These are phyloP conservation scores for Gamarada debralockiae DNA, from an alignment of 495 filamentous ascomycete genomes.

Conservation along the genomic window DNA sequence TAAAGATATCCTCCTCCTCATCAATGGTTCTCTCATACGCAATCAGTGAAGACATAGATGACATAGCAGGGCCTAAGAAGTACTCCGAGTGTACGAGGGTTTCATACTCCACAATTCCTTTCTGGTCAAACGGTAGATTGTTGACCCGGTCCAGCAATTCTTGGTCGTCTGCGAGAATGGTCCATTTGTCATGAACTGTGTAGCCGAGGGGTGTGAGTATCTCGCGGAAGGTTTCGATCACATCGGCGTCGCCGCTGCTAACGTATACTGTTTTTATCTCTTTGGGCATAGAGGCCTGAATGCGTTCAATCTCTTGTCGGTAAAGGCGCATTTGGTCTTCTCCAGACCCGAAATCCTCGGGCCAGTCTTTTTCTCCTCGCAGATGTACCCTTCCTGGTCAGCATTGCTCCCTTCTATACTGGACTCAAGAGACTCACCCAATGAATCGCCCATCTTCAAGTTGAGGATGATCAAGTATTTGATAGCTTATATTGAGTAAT, in stretches of 20 bases:
- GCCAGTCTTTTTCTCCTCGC: conserved; percentile 8
- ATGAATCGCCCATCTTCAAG: conserved; percentile 1
- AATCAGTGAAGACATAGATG: conserved; percentile 8
- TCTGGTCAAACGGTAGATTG: conserved; percentile 9
- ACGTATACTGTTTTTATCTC: conserved; percentile 2
- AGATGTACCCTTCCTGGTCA: conserved; percentile 9
- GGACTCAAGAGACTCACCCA: not conserved
- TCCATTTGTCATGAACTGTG: conserved; percentile 10
- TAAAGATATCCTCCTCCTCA: conserved; percentile 1
- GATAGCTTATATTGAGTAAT: not conserved
- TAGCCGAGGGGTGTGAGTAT: not conserved
- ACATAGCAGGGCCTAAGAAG: conserved; percentile 4
- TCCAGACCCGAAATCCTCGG: not conserved
- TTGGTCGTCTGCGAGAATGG: not conserved
- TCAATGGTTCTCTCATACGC: conserved; percentile 1
- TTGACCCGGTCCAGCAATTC: not conserved
- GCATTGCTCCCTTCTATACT: not conserved
- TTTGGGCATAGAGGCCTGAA: not conserved
- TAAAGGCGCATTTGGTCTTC: conserved; percentile 3
- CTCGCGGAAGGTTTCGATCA: conserved; percentile 2
- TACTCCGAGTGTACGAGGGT: not conserved
- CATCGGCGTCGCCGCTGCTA: conserved; percentile 7
- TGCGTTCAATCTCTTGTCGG: not conserved
- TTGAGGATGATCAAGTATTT: not conserved
- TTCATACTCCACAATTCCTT: conserved; percentile 9